These are phyloP conservation scores for Castanospermum australe DNA, from an alignment of 306 rosid genomes.

Conservation along the genomic window DNA sequence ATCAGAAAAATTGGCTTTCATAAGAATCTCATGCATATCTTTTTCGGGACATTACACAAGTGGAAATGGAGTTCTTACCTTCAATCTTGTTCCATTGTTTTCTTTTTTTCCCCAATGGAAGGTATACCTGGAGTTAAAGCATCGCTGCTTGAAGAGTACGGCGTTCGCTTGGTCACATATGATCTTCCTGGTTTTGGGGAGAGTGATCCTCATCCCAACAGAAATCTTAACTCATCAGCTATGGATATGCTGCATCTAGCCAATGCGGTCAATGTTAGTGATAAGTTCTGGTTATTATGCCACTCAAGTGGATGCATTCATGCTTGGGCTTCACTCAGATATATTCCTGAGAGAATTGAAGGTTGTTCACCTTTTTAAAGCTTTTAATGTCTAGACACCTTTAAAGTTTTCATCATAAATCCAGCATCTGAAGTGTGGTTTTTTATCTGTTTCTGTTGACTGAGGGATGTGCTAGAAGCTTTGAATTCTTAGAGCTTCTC, in stretches of 20 bases:
- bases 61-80: neutral
- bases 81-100: neutral
- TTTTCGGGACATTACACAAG: neutral
- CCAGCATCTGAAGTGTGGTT: constrained; percentile 2
- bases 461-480: too few species aligned
- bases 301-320: constrained; percentile 85
- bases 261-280: constrained; percentile 63
- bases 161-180: constrained; percentile 74
- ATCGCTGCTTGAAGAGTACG: constrained; percentile 81
- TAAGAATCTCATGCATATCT: neutral
- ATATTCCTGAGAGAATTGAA: constrained; percentile 85
- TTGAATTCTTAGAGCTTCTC: too few species aligned
- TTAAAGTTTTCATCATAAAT: neutral
- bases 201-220: constrained; percentile 85
- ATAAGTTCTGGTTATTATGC: constrained; percentile 89
- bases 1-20: neutral
- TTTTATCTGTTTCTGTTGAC: too few species aligned
- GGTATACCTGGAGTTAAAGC: constrained; percentile 81
- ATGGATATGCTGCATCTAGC: constrained; percentile 73
- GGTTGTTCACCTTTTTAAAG: constrained; percentile 41
- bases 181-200: constrained; percentile 99
- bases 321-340: constrained; percentile 88
- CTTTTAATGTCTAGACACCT: neutral
- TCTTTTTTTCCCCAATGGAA: constrained; percentile 12
- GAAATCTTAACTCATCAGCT: constrained; percentile 85